These are phyloP conservation scores for Ceratobasidium theobromae DNA, from an alignment of 1,284 basidiomycete species.

Conservation along the genomic window DNA sequence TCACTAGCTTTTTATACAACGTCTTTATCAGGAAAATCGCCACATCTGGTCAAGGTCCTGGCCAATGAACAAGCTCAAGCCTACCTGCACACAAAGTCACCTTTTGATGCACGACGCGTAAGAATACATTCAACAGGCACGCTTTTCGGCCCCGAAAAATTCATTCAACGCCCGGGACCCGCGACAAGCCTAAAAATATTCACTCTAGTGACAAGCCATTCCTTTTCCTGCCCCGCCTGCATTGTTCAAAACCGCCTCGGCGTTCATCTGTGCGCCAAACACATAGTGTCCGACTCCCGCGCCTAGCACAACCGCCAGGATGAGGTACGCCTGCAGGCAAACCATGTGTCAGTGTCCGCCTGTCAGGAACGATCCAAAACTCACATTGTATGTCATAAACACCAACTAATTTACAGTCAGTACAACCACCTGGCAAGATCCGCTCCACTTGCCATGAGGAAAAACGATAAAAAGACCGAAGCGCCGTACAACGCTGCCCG, in stretches of 20 bases:
- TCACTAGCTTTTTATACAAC: background rate
- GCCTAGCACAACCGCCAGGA: constrained; percentile 69
- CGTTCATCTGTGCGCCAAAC: constrained; percentile 60
- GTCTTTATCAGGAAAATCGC: background rate
- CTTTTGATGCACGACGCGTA: too few species aligned
- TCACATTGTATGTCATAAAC: constrained; percentile 85
- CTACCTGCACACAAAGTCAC: background rate
- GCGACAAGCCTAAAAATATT: too few species aligned
- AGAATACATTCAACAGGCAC: too few species aligned
- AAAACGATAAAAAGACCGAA: constrained; percentile 73
- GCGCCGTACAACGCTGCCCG: constrained; percentile 66
- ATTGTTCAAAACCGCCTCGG: constrained; percentile 56
- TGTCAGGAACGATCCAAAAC: constrained; percentile 35
- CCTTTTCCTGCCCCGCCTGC: constrained; percentile 51
- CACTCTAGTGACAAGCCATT: constrained; percentile 56
- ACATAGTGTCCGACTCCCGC: constrained; percentile 72
- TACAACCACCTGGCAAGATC: background rate
- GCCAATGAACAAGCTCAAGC: too few species aligned
- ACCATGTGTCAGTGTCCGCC: background rate
- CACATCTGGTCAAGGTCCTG: too few species aligned
- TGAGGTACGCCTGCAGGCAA: constrained; percentile 66
- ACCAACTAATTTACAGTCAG: constrained; percentile 48
- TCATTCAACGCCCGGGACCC: background rate
- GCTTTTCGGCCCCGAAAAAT: background rate
- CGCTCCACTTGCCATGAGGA: constrained; percentile 59